Evolutionary conservation across 2,329 filamentous ascomycete genomes (phyloP).

Genomic region (Shiraia sp.): DNA sequence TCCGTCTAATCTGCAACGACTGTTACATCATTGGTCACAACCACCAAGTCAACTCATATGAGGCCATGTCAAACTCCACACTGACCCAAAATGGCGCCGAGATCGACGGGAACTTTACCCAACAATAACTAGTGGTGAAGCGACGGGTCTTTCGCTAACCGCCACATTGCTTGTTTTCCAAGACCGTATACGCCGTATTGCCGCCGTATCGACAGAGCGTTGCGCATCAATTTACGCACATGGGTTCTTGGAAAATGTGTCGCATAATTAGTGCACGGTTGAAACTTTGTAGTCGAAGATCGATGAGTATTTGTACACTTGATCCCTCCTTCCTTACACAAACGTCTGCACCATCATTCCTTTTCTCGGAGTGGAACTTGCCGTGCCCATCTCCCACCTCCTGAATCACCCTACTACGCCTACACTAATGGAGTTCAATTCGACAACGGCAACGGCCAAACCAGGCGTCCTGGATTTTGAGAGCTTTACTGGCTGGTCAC

Average conservation of each 20-base stretch:
- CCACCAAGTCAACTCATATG: neutral
- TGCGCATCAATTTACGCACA: no score
- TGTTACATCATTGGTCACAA: no score
- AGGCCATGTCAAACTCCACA: neutral
- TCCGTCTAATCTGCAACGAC: no score
- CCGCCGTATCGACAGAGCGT: neutral
- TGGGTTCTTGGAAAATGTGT: neutral
- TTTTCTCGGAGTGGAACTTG: no score
- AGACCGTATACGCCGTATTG: conserved; percentile 8
- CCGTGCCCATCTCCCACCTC: no score
- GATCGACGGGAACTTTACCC: conserved; percentile 14
- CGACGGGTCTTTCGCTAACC: conserved; percentile 6
- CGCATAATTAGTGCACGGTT: conserved; percentile 1
- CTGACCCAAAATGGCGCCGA: neutral
- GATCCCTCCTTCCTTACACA: no score
- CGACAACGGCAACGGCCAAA: neutral
- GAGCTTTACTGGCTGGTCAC: conserved; percentile 16
- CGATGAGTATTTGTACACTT: no score
- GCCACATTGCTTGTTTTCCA: conserved; percentile 8
- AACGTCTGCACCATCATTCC: no score
- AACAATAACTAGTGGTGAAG: conserved; percentile 1
- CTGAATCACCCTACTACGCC: no score
- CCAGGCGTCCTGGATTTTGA: conserved; percentile 22
- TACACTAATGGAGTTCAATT: conserved; percentile 1
- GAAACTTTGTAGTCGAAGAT: no score